Conservation (phyloP, 192 early-diverging fungal species). For the Podila epicladia region DNA sequence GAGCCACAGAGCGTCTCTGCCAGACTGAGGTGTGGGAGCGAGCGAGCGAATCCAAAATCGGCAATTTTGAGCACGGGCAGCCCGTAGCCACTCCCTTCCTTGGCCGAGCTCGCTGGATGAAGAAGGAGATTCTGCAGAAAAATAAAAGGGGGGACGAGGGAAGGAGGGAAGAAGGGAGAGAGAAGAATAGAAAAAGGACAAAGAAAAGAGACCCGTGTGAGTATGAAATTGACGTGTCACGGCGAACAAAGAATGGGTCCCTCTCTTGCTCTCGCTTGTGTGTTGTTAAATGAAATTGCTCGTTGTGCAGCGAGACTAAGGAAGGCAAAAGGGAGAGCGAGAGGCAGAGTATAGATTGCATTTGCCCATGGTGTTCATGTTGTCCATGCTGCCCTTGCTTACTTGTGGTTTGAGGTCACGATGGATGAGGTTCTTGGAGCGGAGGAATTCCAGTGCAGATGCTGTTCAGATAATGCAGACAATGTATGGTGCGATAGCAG, state of each 20-base stretch:
- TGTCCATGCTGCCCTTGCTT: conserved; percentile 1
- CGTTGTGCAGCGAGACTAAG: not conserved
- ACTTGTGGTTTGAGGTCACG: conserved; percentile 98
- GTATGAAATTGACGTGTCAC: not conserved
- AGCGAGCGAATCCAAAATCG: conserved; percentile 98
- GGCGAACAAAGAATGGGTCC: too few relatives aligned
- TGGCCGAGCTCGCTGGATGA: conserved; percentile 62
- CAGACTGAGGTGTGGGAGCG: conserved; percentile 82
- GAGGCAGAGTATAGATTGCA: not conserved
- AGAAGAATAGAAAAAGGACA: conserved; percentile 1
- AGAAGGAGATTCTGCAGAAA: conserved; percentile 79
- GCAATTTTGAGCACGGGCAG: conserved; percentile 91
- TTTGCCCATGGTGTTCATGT: not conserved
- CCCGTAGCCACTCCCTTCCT: conserved; percentile 59
- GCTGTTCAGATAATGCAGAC: conserved; percentile 46
- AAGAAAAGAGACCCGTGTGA: not conserved
- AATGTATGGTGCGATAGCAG: conserved; percentile 5
- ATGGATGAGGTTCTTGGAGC: conserved; percentile 90
- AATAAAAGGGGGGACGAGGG: conserved; percentile 7
- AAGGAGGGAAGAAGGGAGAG: not conserved
- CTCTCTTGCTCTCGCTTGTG: not conserved
- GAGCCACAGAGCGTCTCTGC: conserved; percentile 97
- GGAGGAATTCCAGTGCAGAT: conserved; percentile 88
- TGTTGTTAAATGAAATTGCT: not conserved
- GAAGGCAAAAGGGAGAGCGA: conserved; percentile 4